A percentile compares a stretch with the other conserved stretches of the same genome.
Evolutionary conservation across 2,329 filamentous ascomycete species (phyloP).

Genomic region (Neofusicoccum kwambonambiense): DNA sequence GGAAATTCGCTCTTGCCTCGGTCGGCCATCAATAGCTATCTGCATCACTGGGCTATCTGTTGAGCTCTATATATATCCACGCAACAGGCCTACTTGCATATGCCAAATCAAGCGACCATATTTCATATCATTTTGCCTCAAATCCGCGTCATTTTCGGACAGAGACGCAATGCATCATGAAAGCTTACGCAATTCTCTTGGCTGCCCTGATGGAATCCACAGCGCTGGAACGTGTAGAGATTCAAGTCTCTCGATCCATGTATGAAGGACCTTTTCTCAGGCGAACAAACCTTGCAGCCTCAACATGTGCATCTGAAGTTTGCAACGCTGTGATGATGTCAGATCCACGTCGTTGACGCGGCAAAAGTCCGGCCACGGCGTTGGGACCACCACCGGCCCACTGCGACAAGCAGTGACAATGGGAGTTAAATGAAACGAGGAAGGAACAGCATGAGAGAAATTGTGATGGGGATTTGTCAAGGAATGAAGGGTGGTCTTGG

Average conservation of each 20-base stretch:
- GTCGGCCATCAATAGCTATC: background rate
- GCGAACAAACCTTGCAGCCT: background rate
- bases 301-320: background rate
- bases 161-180: background rate
- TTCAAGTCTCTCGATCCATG: background rate
- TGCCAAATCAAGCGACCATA: background rate
- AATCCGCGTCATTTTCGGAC: constrained; percentile 1
- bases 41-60: background rate
- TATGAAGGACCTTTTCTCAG: background rate
- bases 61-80: background rate
- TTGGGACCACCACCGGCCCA: background rate
- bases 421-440: background rate
- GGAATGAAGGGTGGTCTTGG: background rate
- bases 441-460: background rate
- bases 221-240: background rate
- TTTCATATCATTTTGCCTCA: background rate
- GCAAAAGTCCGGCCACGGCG: background rate
- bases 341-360: background rate
- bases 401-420: background rate
- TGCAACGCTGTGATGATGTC: constrained; percentile 8
- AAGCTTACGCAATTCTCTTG: background rate
- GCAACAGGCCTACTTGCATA: background rate
- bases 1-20: background rate
- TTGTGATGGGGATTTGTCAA: background rate
- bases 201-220: background rate